Conservation (phyloP, 2,329 filamentous ascomycete species). For the Alternaria ethzedia region DNA sequence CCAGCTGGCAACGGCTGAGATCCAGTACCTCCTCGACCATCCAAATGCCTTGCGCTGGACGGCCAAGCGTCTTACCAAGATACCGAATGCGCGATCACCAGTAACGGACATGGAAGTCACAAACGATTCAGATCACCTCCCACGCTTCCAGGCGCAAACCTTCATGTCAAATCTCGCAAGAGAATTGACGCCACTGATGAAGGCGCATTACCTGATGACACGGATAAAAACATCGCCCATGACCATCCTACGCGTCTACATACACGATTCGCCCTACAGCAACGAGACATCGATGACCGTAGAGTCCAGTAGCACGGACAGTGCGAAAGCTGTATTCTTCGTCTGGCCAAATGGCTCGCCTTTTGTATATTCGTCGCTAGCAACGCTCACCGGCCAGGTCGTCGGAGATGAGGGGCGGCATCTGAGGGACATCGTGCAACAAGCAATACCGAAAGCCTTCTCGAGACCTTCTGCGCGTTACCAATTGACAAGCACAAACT, state of each 20-base stretch:
- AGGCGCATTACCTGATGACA: slow-evolving; percentile 82
- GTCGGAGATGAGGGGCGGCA: slow-evolving; percentile 55
- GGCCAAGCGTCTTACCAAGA: slow-evolving; percentile 55
- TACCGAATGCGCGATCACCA: slow-evolving; percentile 35
- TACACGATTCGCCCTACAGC: slow-evolving; percentile 82
- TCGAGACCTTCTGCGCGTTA: slow-evolving; percentile 77
- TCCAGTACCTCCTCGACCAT: slow-evolving; percentile 61
- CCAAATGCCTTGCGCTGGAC: slow-evolving; percentile 60
- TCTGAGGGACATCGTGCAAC: slow-evolving; percentile 73
- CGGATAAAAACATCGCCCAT: slow-evolving; percentile 73
- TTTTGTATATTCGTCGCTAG: slow-evolving; percentile 70
- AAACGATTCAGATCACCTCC: slow-evolving; percentile 54
- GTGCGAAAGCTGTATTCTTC: slow-evolving; percentile 75
- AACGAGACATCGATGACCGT: slow-evolving; percentile 49
- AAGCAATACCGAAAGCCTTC: slow-evolving; percentile 82
- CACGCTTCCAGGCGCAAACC: slow-evolving; percentile 79
- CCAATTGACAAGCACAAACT: slow-evolving; percentile 68
- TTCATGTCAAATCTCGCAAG: slow-evolving; percentile 78
- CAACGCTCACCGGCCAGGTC: slow-evolving; percentile 47
- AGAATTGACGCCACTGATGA: slow-evolving; percentile 78
- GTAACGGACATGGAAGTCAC: slow-evolving; percentile 46
- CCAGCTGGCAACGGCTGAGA: slow-evolving; percentile 62
- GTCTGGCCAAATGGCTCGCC: slow-evolving; percentile 83
- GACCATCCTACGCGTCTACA: slow-evolving; percentile 77
- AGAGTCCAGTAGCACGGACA: slow-evolving; percentile 55